Evolutionary conservation across 2,329 filamentous ascomycete species (phyloP), one percentile per base, ranked within the genome.

Genomic region (Mariannaea elegans): DNA sequence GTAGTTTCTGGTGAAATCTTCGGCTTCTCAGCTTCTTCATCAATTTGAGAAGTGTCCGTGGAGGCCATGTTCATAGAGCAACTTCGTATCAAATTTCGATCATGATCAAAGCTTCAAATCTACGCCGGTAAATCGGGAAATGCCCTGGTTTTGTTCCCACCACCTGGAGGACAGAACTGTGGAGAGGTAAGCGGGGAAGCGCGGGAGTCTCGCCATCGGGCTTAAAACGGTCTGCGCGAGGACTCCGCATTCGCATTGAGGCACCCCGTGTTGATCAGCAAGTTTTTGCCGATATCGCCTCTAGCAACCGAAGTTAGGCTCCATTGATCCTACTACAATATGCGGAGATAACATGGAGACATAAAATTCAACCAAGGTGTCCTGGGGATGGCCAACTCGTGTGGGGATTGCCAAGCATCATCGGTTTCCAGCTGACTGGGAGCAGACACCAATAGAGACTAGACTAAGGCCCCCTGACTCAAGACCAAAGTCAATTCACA

Each of bases 61-160:
- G 44, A 27, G 32, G 54, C 41, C 59, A 58, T 62, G n/a, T 13
- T 48, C 34, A 31, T 34, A 29, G 21, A 34, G n/a, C 4, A 7
- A n/a, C 44, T 21, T 29, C 16, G 3, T 12, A 36, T n/a, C 27
- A 12, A 32, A 24, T 12, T n/a, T 34, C 12, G 19, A 27, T 49
- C 31, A 38, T 31, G 9, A 7, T n/a, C 14, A n/a, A 10, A 8
- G n/a, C 16, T 29, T 21, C 21, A 41, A 41, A 27, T 9, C n/a
- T 19, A 21, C 36, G 51, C 34, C 59, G 59, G 59, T n/a, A 54
- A 62, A 58, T 58, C 54, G 59, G 54, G 44, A 62, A 58, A 62
- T 62, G 27, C 21, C 23, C 46, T 31, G 54, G 19, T 61, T 61
- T 57, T 56, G 53, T 51, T 46, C 44, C 38, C 48, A 32, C 31